These are phyloP conservation scores for Pythium aquatile DNA, from an alignment of 352 stramenopile species.

Conservation along the genomic window DNA sequence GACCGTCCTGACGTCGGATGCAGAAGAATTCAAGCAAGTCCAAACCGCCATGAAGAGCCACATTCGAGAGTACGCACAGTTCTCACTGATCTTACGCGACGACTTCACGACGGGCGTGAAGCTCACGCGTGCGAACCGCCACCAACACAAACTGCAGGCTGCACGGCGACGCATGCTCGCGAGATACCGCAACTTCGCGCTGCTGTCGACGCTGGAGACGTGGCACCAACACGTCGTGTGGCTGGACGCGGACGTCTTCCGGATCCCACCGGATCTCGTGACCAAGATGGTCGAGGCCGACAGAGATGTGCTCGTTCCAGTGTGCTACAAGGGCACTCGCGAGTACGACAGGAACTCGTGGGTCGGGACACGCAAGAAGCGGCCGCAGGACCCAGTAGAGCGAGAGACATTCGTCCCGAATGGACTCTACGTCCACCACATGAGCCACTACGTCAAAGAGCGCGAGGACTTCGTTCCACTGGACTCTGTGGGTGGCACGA, in stretches of 20 bases:
- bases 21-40: constrained; percentile 28
- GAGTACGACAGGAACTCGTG: constrained; percentile 35
- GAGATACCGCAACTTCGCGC: constrained; percentile 47
- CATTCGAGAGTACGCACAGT: constrained; percentile 22
- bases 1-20: constrained; percentile 34
- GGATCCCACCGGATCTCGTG: constrained; percentile 26
- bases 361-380: constrained; percentile 21
- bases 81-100: constrained; percentile 36
- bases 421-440: constrained; percentile 1
- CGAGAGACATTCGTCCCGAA: constrained; percentile 17
- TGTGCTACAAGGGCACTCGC: constrained; percentile 12
- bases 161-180: constrained; percentile 35
- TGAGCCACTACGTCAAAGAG: constrained; percentile 13
- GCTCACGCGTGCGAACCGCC: constrained; percentile 34
- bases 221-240: constrained; percentile 47
- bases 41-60: constrained; percentile 17
- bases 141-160: constrained; percentile 28
- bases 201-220: constrained; percentile 33
- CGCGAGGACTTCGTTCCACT: constrained; percentile 27
- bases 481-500: constrained; percentile 48
- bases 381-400: constrained; percentile 4
- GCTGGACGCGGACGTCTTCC: constrained; percentile 34
- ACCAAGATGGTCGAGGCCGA: constrained; percentile 30
- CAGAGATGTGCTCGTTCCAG: constrained; percentile 20
- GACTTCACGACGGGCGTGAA: constrained; percentile 24